Conservation (phyloP, 768 basidiomycete species). For the Astraeus odoratus region DNA sequence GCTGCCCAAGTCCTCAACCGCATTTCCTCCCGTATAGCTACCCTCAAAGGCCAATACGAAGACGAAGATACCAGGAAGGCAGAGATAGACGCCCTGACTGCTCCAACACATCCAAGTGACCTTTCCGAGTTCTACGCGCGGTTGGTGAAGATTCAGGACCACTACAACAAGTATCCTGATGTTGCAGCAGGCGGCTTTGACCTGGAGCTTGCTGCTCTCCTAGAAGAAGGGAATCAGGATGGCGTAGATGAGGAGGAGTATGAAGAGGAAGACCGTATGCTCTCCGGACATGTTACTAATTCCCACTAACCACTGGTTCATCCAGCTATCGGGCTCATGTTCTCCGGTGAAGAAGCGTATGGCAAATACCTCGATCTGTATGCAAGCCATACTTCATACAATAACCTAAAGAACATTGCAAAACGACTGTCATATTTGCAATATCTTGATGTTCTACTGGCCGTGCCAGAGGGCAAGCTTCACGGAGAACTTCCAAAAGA, state of each 20-base stretch:
- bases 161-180: constrained; percentile 95
- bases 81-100: constrained; percentile 61
- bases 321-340: constrained; percentile 72
- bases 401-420: constrained; percentile 80
- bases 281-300: not conserved
- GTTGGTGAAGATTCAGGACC: constrained; percentile 93
- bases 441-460: constrained; percentile 83
- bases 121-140: constrained; percentile 93
- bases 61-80: constrained; percentile 66
- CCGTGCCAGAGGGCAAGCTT: constrained; percentile 50
- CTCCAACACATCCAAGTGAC: constrained; percentile 55
- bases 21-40: constrained; percentile 58
- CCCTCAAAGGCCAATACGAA: constrained; percentile 67
- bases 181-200: constrained; percentile 75
- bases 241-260: constrained; percentile 56
- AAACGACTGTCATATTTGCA: constrained; percentile 87
- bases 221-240: constrained; percentile 71
- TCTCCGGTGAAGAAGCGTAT: constrained; percentile 94
- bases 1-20: constrained; percentile 86
- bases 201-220: constrained; percentile 71
- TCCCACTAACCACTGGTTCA: constrained; percentile 6
- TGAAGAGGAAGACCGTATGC: constrained; percentile 86
- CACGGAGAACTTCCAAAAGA: constrained; percentile 68
- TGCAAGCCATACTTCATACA: constrained; percentile 78
- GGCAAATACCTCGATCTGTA: constrained; percentile 95